These are phyloP conservation scores for Aspergillus ruber DNA, from an alignment of 2,329 filamentous ascomycete species.

Conservation along the genomic window DNA sequence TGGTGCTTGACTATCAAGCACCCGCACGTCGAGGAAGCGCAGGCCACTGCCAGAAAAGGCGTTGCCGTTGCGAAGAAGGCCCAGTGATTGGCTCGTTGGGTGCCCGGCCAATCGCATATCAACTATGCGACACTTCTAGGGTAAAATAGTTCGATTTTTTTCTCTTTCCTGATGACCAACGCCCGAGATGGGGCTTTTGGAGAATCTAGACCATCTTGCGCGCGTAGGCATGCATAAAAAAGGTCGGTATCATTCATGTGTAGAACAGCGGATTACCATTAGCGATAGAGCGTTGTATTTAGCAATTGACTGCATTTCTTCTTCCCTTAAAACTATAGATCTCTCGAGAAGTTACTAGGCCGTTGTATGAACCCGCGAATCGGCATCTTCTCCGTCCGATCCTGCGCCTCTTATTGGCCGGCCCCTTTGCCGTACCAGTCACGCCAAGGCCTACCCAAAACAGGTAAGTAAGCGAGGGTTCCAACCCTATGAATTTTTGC, in stretches of 20 bases:
- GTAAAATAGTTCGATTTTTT: neutral
- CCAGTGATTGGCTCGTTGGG: constrained; percentile 8
- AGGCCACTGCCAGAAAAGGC: constrained; percentile 16
- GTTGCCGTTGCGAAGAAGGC: constrained; percentile 22
- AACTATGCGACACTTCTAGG: constrained; percentile 7
- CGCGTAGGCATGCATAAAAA: neutral
- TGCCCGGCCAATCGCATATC: constrained; percentile 4
- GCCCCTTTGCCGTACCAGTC: neutral
- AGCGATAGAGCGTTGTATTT: neutral
- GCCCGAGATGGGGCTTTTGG: too few relatives aligned
- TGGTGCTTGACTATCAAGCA: constrained; percentile 99
- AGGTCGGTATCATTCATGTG: neutral
- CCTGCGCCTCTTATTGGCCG: constrained; percentile 1
- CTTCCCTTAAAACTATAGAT: neutral
- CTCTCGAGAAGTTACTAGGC: neutral
- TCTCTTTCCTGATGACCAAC: too few relatives aligned
- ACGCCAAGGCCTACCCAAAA: constrained; percentile 14
- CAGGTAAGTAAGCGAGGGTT: constrained; percentile 34
- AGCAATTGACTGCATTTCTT: neutral
- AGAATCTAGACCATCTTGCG: too few relatives aligned
- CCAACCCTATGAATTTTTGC: constrained; percentile 23
- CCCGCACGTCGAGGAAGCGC: constrained; percentile 44
- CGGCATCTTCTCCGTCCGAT: neutral
- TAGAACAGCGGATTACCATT: neutral
- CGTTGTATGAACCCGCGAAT: neutral